phyloP scores from a whole-genome alignment of 768 basidiomycete genomes.

The Suillus clintonianus region DNA sequence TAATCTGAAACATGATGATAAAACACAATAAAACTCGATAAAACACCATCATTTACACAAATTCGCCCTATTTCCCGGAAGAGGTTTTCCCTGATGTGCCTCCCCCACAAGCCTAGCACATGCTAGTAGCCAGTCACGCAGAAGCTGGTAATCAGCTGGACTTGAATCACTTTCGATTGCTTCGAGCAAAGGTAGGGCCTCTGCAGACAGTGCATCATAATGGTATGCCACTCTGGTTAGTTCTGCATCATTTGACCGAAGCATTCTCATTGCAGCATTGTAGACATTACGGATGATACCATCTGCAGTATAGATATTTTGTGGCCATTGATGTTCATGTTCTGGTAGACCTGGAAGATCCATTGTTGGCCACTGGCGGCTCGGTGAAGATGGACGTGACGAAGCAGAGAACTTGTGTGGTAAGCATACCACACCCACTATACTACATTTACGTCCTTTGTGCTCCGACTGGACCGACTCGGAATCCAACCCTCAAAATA shows the following conservation, averaged over 20 bases:
- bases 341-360: not conserved
- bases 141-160: not conserved
- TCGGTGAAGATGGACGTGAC: not conserved
- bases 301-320: not conserved
- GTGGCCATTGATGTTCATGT: not conserved
- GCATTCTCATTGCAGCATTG: not conserved
- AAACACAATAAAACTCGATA: no score
- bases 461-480: no score
- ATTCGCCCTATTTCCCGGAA: no score
- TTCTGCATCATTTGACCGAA: not conserved
- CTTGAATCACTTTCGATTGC: not conserved
- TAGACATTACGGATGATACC: not conserved
- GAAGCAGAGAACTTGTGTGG: no score
- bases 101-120: not conserved
- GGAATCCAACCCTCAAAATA: no score
- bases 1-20: no score
- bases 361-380: no score
- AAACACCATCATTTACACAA: no score
- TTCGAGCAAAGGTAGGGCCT: not conserved
- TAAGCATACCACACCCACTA: no score
- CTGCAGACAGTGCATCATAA: not conserved
- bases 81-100: no score
- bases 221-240: not conserved
- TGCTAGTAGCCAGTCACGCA: not conserved
- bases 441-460: no score